Evolutionary conservation across 1,284 basidiomycete genomes (phyloP), one percentile per base, ranked within the genome.

Genomic region (Rhodotorula sp.): DNA sequence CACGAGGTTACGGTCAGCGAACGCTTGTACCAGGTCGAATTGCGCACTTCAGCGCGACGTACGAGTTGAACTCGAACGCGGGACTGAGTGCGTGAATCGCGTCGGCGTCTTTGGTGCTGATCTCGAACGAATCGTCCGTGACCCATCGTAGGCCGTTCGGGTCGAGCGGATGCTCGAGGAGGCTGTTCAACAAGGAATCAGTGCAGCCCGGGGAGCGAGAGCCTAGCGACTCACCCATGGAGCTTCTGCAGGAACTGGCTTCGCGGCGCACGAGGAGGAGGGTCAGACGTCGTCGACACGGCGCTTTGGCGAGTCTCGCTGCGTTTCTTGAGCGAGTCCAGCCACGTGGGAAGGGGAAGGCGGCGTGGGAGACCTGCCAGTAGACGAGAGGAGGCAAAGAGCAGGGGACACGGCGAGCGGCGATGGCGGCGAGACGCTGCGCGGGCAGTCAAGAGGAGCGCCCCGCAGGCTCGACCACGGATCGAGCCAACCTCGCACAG

Each of bases 201-300:
- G 64, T 20, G 24, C 29, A 11, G 10, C n/a, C 24, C 22, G 30
- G 36, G 11, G 15, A 11, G 32, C 4, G 51, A 17, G 4, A 27
- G 51, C 27, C 22, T 17, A 19, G 29, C 47, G 52, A 60, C 67
- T 22, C 44, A 67, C 71, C 48, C 10, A 53, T 73, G 68, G 2
- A 73, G 71, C 59, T 73, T 73, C 55, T 57, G 51, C 27, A 73
- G 57, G 65, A 73, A 73, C 34, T 73, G 71, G 46, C 56, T 56
- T 0, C 62, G 62, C 2, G 62, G 62, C 24, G 62, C 62, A 20
- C 24, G 20, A 29, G 47, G 9, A 8, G 48, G 15, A 9, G 54
- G 10, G 6, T 13, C 36, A 17, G 27, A 24, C 6, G 39, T 10
- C 19, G 39, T 22, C 53, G 53, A 22, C 20, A 24, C 5, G 17